Percentiles rank a stretch among this genome's conserved stretches.
Conservation (phyloP, 192 early-diverging fungal genomes). For the Diversispora epigaea region DNA sequence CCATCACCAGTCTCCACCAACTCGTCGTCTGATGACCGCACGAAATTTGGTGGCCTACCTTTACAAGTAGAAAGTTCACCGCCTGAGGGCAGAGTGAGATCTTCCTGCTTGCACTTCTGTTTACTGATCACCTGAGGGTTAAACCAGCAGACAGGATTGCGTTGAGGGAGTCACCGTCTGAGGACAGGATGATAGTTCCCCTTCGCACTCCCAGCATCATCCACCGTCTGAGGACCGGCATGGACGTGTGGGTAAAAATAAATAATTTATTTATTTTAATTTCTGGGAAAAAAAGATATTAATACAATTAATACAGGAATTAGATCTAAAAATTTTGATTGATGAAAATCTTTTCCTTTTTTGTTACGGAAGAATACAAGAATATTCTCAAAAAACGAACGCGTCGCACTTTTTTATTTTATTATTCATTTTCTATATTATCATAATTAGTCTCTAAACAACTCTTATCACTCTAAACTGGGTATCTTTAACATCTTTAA, state of each 20-base stretch:
- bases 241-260: too few relatives aligned
- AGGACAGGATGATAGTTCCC: too few relatives aligned
- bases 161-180: constrained; percentile 18
- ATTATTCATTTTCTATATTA: constrained; percentile 12
- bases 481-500: constrained; percentile 24
- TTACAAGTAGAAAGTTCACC: constrained; percentile 26
- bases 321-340: too few relatives aligned
- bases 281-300: too few relatives aligned
- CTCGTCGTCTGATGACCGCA: constrained; percentile 13
- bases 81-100: constrained; percentile 6
- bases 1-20: constrained; percentile 20
- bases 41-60: constrained; percentile 25
- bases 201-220: too few relatives aligned
- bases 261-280: too few relatives aligned
- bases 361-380: too few relatives aligned
- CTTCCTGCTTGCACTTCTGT: constrained; percentile 25
- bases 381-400: constrained; percentile 6
- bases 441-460: not conserved
- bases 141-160: constrained; percentile 1
- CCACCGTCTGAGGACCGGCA: too few relatives aligned
- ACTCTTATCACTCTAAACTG: constrained; percentile 11
- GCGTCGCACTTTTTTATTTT: constrained; percentile 12
- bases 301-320: too few relatives aligned
- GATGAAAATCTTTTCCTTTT: not conserved
- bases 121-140: constrained; percentile 8